These are phyloP conservation scores for Erysiphe pulchra DNA, from an alignment of 2,329 filamentous ascomycete genomes.

Conservation along the genomic window DNA sequence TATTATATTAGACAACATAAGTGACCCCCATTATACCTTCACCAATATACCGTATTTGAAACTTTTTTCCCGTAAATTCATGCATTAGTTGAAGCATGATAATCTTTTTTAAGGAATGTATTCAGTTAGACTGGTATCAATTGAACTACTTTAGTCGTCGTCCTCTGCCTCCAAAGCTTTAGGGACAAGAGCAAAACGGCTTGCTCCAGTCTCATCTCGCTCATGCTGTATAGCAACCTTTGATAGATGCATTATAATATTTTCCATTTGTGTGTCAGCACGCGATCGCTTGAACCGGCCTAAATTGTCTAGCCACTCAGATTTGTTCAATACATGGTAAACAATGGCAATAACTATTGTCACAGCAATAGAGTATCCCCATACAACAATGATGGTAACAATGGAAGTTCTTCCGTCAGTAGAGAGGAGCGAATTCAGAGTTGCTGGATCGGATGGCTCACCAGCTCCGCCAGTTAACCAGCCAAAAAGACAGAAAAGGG, in stretches of 20 bases:
- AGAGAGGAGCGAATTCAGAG: conserved; percentile 14
- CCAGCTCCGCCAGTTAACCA: conserved; percentile 34
- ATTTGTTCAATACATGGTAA: conserved; percentile 34
- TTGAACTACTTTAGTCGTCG: conserved; percentile 8
- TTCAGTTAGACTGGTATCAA: too few species aligned
- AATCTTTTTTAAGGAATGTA: too few species aligned
- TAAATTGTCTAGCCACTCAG: conserved; percentile 31
- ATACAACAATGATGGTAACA: conserved; percentile 37
- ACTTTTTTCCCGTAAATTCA: too few species aligned
- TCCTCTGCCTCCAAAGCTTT: conserved; percentile 12
- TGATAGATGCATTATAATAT: conserved; percentile 36
- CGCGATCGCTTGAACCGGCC: conserved; percentile 34
- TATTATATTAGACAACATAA: too few species aligned
- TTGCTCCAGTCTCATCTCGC: conserved; percentile 18
- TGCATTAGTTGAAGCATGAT: too few species aligned
- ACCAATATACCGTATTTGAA: too few species aligned
- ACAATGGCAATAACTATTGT: conserved; percentile 39
- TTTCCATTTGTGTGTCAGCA: conserved; percentile 38
- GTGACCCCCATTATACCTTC: too few species aligned
- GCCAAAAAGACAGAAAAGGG: conserved; percentile 50
- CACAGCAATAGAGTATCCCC: conserved; percentile 40
- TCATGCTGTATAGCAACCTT: conserved; percentile 37
- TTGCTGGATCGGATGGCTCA: conserved; percentile 14
- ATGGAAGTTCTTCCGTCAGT: conserved; percentile 20
- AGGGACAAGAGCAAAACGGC: conserved; percentile 9